A percentile compares a stretch with the other conserved stretches of the same genome.
phyloP scores from a whole-genome alignment of 2,329 filamentous ascomycete species.

The Davidsoniella australis region DNA sequence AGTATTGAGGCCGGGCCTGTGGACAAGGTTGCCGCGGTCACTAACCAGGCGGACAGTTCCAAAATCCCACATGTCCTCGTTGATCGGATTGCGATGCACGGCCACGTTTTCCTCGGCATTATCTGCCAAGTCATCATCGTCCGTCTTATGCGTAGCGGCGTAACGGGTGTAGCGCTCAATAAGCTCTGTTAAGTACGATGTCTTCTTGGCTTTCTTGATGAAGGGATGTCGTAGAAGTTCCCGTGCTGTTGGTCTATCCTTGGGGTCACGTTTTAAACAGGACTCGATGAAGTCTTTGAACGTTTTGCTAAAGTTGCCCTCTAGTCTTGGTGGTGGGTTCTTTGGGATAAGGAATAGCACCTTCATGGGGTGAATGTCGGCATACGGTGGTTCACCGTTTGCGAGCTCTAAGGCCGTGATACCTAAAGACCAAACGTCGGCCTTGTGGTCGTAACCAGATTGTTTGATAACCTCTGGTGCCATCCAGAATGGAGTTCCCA shows the following conservation, averaged over 20 bases:
- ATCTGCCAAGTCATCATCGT: conserved; percentile 40
- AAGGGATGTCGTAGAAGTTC: conserved; percentile 83
- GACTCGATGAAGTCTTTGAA: conserved; percentile 76
- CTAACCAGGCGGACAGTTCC: conserved; percentile 78
- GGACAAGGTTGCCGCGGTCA: conserved; percentile 40
- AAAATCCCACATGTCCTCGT: conserved; percentile 96
- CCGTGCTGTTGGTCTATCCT: conserved; percentile 70
- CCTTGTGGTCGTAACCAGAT: conserved; percentile 93
- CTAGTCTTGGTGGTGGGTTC: conserved; percentile 67
- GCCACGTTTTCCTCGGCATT: conserved; percentile 37
- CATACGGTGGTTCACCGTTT: conserved; percentile 82
- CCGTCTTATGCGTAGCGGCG: conserved; percentile 62
- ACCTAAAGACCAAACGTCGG: conserved; percentile 92
- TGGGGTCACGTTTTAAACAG: conserved; percentile 77
- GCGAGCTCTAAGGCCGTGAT: conserved; percentile 89
- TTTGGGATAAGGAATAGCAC: conserved; percentile 93
- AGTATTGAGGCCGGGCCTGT: conserved; percentile 42
- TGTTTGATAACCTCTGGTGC: conserved; percentile 97
- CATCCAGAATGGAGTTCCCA: conserved; percentile 99
- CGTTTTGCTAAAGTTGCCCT: conserved; percentile 63
- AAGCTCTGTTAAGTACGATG: conserved; percentile 87
- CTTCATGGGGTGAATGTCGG: conserved; percentile 97
- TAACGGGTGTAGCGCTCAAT: conserved; percentile 84
- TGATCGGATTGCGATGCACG: conserved; percentile 30
- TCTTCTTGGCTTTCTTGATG: conserved; percentile 80